Base-by-base conservation (phyloP, 2,329 filamentous ascomycete genomes). In the Epichloe glyceriae region DNA sequence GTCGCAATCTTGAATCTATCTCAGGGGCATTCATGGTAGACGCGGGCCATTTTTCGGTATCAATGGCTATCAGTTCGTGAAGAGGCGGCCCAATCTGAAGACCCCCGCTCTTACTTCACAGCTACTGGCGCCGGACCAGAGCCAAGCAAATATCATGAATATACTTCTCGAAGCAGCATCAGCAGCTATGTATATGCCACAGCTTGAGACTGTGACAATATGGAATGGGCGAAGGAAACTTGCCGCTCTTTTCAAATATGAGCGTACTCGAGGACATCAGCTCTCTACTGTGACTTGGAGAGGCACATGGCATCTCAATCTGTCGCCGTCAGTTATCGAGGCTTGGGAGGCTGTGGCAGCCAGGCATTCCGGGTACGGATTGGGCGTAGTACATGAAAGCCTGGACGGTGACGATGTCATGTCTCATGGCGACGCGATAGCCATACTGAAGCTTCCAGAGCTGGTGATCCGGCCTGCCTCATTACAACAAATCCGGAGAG, bases 151-250 rank as follows among this genome's bases (percentile, higher is more conserved):
- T 42, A 60, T 64, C 42, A 55, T 58, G 50, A 46, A 58, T 12
- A 58, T 66, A 58, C 58, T 64, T 39, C 55, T n/a, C 49, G 53
- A 52, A 35, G 61, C 62, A 22, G 61, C 57, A 40, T 52, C 51
- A n/a, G 57, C 59, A 39, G 49, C 57, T 12, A 26, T 55, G 17
- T 56, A 56, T 50, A 67, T 67, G 59, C 58, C 61, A 14, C 61
- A 47, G 39, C 58, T 65, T 47, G 49, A 60, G 30, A 62, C 51
- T 14, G 58, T 68, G 58, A 61, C 65, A 44, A 50, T 65, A 19
- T 68, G 64, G 65, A 64, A 63, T 50, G 62, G 61, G 6, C 58
- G 54, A 53, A n/a, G 42, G 37, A 57, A 50, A 17, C 6, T 60
- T 19, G 61, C 60, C 47, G 54, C 61, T 51, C 52, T 59, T 15